Conservation (phyloP, 306 rosid genomes). For the Lathyrus aphaca region DNA sequence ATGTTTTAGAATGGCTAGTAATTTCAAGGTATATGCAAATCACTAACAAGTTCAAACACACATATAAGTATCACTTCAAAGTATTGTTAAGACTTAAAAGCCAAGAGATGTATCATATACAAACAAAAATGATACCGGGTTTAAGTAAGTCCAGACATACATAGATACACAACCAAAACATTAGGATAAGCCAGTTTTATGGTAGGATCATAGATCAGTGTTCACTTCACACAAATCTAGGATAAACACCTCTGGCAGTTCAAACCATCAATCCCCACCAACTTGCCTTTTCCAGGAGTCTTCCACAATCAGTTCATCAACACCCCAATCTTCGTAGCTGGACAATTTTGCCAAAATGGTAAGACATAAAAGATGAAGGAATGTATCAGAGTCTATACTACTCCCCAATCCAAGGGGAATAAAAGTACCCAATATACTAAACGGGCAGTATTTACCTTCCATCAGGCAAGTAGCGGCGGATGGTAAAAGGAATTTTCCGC, state of each 20-base stretch:
- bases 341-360: conserved; percentile 21
- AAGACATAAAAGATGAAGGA: conserved; percentile 20
- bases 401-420: neutral
- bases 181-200: neutral
- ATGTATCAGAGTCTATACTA: neutral
- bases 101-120: conserved; percentile 14
- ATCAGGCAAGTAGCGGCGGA: conserved; percentile 94
- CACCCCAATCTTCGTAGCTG: conserved; percentile 99
- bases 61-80: neutral
- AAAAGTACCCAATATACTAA: neutral
- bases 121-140: neutral
- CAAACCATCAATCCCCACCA: conserved; percentile 70
- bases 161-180: neutral
- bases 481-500: conserved; percentile 92
- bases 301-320: conserved; percentile 91
- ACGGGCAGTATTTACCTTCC: conserved; percentile 64
- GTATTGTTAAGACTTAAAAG: too few species aligned
- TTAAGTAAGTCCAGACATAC: neutral
- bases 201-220: conserved; percentile 1
- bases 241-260: conserved; percentile 4
- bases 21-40: too few species aligned
- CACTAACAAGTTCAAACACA: neutral
- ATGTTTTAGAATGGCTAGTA: neutral
- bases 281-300: conserved; percentile 99
- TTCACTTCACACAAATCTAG: conserved; percentile 25